Evolutionary conservation across 495 filamentous ascomycete species (phyloP).

Genomic region (Annulohypoxylon nitens): DNA sequence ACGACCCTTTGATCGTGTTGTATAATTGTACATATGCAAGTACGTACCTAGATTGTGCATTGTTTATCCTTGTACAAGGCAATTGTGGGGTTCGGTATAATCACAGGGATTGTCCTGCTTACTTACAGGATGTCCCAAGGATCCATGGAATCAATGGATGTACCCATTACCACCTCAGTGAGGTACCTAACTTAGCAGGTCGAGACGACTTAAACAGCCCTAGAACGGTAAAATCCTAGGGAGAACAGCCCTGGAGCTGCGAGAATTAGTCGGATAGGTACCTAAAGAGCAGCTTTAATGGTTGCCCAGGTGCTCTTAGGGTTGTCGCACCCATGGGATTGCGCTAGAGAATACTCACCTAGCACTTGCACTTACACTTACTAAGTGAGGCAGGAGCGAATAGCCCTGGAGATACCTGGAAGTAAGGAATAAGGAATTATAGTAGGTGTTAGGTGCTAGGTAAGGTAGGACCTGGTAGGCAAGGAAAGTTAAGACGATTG

Average conservation of each 20-base stretch:
- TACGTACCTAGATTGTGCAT: neutral
- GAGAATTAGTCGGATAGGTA: conserved; percentile 13
- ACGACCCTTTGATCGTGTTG: neutral
- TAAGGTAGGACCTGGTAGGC: too few relatives aligned
- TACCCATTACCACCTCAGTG: neutral
- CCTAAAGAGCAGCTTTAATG: conserved; percentile 12
- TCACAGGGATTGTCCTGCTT: conserved; percentile 26
- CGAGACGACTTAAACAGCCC: neutral
- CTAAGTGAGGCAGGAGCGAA: conserved; percentile 25
- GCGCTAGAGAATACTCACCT: conserved; percentile 6
- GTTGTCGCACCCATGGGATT: neutral
- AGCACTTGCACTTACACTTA: neutral
- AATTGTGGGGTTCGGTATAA: conserved; percentile 27
- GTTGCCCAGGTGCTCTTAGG: neutral
- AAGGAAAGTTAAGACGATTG: too few relatives aligned
- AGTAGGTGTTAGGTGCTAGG: neutral
- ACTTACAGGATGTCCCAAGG: conserved; percentile 2
- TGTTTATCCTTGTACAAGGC: conserved; percentile 9
- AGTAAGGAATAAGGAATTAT: conserved; percentile 19
- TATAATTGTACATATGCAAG: conserved; percentile 5
- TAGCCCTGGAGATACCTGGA: too few relatives aligned
- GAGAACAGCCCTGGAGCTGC: conserved; percentile 18
- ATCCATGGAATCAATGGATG: too few relatives aligned
- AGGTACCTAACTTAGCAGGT: conserved; percentile 6
- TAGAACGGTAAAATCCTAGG: neutral